A percentile compares a stretch with the other conserved stretches of the same genome.
phyloP scores from a whole-genome alignment of 345 rosid genomes.

The Firmiana major region DNA sequence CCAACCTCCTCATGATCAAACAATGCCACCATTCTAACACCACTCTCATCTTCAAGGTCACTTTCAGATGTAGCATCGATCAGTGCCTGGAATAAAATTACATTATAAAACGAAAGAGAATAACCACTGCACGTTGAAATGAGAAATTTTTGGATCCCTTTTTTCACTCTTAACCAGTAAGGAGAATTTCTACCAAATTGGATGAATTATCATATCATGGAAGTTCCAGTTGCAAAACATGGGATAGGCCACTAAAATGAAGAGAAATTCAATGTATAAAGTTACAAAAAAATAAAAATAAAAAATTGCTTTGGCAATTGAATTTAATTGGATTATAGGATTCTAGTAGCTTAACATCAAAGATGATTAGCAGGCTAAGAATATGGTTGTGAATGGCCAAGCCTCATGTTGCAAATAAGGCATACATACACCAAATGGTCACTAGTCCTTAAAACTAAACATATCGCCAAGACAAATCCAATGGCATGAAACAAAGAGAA shows the following conservation, averaged over 20 bases:
- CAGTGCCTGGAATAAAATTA: slow-evolving; percentile 53
- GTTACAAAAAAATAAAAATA: no score
- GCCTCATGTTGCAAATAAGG: not conserved
- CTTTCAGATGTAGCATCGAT: slow-evolving; percentile 69
- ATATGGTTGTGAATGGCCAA: not conserved
- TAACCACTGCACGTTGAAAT: not conserved
- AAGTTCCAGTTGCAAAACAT: not conserved
- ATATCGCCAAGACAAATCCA: not conserved
- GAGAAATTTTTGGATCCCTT: not conserved
- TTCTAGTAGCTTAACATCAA: not conserved
- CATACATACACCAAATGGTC: not conserved
- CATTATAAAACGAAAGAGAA: not conserved
- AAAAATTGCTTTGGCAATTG: not conserved
- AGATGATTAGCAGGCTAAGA: not conserved
- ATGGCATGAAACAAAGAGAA: not conserved
- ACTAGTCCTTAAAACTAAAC: not conserved
- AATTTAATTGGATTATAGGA: not conserved
- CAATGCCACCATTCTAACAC: slow-evolving; percentile 90
- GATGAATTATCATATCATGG: not conserved
- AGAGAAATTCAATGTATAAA: not conserved
- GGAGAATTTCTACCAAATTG: not conserved
- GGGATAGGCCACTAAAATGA: not conserved
- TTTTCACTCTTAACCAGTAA: not conserved
- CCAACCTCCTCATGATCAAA: slow-evolving; percentile 99
- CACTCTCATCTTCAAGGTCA: slow-evolving; percentile 69